These are phyloP conservation scores for Pulveroboletus ravenelii DNA, from an alignment of 768 basidiomycete genomes.

Conservation along the genomic window DNA sequence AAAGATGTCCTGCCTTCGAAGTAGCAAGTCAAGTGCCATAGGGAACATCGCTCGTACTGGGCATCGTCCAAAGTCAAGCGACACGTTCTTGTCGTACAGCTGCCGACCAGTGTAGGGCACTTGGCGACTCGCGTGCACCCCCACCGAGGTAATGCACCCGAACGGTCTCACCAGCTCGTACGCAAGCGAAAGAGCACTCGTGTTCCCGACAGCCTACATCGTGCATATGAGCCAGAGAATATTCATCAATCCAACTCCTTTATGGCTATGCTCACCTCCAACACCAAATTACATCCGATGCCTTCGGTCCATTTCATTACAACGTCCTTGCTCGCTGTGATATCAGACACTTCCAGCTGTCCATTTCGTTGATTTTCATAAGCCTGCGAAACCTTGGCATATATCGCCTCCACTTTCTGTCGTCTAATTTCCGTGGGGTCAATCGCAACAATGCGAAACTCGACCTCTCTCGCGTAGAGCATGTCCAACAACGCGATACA, in stretches of 20 bases:
- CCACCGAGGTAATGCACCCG: constrained; percentile 71
- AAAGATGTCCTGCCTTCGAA: constrained; percentile 68
- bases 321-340: constrained; percentile 47
- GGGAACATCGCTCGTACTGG: constrained; percentile 77
- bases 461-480: constrained; percentile 40
- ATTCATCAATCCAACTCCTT: background rate
- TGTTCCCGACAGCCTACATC: constrained; percentile 63
- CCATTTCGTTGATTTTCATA: constrained; percentile 27
- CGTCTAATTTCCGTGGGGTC: constrained; percentile 57
- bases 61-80: constrained; percentile 76
- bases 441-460: constrained; percentile 57
- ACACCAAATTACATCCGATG: constrained; percentile 57
- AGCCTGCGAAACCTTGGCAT: constrained; percentile 46
- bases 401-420: constrained; percentile 56
- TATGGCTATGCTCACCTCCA: constrained; percentile 48
- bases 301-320: constrained; percentile 51
- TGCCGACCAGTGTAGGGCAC: constrained; percentile 54
- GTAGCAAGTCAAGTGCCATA: constrained; percentile 60
- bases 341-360: constrained; percentile 46
- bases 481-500: constrained; percentile 60
- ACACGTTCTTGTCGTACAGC: constrained; percentile 74
- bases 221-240: background rate
- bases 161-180: constrained; percentile 72
- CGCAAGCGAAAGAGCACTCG: constrained; percentile 56
- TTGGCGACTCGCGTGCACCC: constrained; percentile 54